Conservation (phyloP, 805 yeast species). For the Ogataea nakhonphanomensis region DNA sequence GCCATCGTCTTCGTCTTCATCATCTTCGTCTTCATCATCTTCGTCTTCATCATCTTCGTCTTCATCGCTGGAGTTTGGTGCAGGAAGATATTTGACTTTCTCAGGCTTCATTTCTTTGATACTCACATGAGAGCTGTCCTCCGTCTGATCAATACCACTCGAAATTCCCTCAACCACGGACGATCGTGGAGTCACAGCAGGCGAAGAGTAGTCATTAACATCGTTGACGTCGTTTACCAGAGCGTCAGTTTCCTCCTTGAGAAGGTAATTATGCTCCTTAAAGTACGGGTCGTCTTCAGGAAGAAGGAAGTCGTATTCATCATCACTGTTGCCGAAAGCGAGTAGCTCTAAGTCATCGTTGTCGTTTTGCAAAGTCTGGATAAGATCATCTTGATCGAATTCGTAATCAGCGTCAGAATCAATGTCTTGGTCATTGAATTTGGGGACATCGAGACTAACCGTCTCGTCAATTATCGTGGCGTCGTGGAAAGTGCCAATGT, state of each 20-base stretch:
- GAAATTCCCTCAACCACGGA: slow-evolving; percentile 18
- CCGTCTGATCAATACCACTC: not conserved
- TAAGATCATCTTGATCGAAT: slow-evolving; percentile 46
- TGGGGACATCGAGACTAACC: slow-evolving; percentile 46
- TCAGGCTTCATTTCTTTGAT: slow-evolving; percentile 15
- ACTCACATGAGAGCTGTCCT: slow-evolving; percentile 8
- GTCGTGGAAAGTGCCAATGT: slow-evolving; percentile 21
- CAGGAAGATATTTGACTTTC: slow-evolving; percentile 34
- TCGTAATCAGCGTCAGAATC: slow-evolving; percentile 66
- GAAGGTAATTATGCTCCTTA: slow-evolving; percentile 49
- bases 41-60: slow-evolving; percentile 42
- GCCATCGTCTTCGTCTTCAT: slow-evolving; percentile 38
- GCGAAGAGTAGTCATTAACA: slow-evolving; percentile 30
- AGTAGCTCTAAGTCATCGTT: slow-evolving; percentile 36
- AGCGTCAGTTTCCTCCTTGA: slow-evolving; percentile 42
- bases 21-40: slow-evolving; percentile 42
- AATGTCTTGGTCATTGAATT: slow-evolving; percentile 41
- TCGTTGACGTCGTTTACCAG: slow-evolving; percentile 38
- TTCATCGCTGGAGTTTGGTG: slow-evolving; percentile 41
- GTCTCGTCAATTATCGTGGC: slow-evolving; percentile 26
- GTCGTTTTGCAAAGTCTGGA: slow-evolving; percentile 37
- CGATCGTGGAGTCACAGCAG: slow-evolving; percentile 32
- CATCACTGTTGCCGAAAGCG: slow-evolving; percentile 34
- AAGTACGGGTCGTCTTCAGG: slow-evolving; percentile 28
- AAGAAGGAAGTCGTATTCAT: slow-evolving; percentile 29